Percentiles rank a stretch among this genome's conserved stretches.
These are phyloP conservation scores for Obelidium mucronatum DNA, from an alignment of 192 early-diverging fungal genomes.

Conservation along the genomic window DNA sequence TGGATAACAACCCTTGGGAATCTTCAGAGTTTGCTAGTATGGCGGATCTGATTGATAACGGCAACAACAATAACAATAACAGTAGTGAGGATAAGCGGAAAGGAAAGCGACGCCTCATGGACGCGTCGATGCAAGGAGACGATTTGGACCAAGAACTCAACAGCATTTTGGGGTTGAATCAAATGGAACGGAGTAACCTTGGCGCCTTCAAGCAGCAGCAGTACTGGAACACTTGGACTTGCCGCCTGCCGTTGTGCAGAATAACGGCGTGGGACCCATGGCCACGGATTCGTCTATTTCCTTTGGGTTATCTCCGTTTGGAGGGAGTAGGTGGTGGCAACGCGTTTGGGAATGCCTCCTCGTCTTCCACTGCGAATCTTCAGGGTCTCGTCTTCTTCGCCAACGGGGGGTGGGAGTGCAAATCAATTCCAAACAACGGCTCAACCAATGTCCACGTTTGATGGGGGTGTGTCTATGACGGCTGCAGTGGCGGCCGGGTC, in stretches of 20 bases:
- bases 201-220: not conserved
- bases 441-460: not conserved
- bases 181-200: not conserved
- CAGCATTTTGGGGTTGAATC: not conserved
- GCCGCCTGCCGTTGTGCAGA: too few relatives aligned
- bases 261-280: not conserved
- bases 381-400: too few relatives aligned
- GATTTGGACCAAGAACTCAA: not conserved
- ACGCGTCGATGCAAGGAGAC: not conserved
- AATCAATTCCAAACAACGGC: too few relatives aligned
- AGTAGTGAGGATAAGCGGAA: not conserved
- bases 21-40: not conserved
- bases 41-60: not conserved
- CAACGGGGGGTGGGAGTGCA: too few relatives aligned
- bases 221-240: too few relatives aligned
- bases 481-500: not conserved
- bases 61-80: not conserved
- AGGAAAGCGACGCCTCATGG: not conserved
- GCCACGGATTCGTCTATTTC: too few relatives aligned
- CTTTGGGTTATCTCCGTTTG: too few relatives aligned
- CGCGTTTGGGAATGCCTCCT: too few relatives aligned
- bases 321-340: too few relatives aligned
- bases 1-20: conserved; percentile 1
- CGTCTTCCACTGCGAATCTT: too few relatives aligned
- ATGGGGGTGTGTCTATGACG: not conserved